Evolutionary conservation across 2,329 filamentous ascomycete species (phyloP).

Genomic region (Sporothrix phasma): DNA sequence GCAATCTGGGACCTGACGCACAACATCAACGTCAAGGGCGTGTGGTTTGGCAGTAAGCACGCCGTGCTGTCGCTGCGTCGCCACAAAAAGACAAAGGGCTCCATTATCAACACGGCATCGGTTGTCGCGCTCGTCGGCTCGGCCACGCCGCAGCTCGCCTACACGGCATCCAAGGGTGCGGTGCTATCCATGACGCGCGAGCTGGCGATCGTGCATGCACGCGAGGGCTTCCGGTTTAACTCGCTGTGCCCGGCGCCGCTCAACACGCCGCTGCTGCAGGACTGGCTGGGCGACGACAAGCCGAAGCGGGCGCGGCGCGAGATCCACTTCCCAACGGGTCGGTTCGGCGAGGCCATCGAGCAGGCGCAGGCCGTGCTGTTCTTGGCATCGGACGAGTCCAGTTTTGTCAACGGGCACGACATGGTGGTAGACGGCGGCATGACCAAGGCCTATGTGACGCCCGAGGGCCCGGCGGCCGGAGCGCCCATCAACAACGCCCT

Average conservation of each 20-base stretch:
- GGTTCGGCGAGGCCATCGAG: slow-evolving; percentile 89
- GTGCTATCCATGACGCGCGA: slow-evolving; percentile 85
- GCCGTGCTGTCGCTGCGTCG: slow-evolving; percentile 72
- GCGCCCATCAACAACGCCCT: slow-evolving; percentile 52
- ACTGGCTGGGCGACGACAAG: slow-evolving; percentile 83
- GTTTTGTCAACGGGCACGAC: slow-evolving; percentile 83
- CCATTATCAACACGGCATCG: slow-evolving; percentile 86
- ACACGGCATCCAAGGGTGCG: slow-evolving; percentile 89
- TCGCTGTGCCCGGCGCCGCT: slow-evolving; percentile 80
- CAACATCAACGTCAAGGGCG: slow-evolving; percentile 92
- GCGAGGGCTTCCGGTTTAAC: slow-evolving; percentile 85
- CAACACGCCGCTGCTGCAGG: slow-evolving; percentile 84
- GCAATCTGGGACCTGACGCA: slow-evolving; percentile 91
- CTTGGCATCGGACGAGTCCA: slow-evolving; percentile 76
- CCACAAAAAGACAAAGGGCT: slow-evolving; percentile 67
- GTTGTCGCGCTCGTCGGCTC: slow-evolving; percentile 81
- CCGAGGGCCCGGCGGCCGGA: slow-evolving; percentile 46
- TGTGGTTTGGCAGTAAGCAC: slow-evolving; percentile 95
- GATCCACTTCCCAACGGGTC: slow-evolving; percentile 78
- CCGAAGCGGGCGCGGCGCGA: slow-evolving; percentile 74
- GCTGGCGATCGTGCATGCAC: slow-evolving; percentile 81
- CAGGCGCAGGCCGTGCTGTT: slow-evolving; percentile 85
- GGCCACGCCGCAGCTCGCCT: slow-evolving; percentile 81
- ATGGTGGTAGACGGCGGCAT: slow-evolving; percentile 95
- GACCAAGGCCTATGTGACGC: slow-evolving; percentile 78